These are phyloP conservation scores for Trichoderma aggressivum DNA, from an alignment of 2,329 filamentous ascomycete species.

Conservation along the genomic window DNA sequence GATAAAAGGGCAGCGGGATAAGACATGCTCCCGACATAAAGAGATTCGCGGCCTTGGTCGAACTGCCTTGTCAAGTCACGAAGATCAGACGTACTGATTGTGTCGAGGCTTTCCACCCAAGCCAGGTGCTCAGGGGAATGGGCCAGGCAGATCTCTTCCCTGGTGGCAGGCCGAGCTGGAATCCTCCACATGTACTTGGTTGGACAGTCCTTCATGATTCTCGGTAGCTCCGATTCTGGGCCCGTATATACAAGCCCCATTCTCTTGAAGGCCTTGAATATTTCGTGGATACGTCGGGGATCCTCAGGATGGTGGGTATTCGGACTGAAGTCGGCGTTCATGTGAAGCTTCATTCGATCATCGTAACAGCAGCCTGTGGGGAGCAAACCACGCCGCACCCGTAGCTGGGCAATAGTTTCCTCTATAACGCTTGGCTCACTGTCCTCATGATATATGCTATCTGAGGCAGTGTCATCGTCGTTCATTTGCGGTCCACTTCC, in stretches of 20 bases:
- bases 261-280: conserved; percentile 83
- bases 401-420: conserved; percentile 37
- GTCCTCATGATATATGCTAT: conserved; percentile 35
- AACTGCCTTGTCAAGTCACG: conserved; percentile 60
- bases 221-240: conserved; percentile 50
- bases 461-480: conserved; percentile 33
- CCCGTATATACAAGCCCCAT: conserved; percentile 71
- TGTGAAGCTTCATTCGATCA: conserved; percentile 91
- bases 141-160: conserved; percentile 74
- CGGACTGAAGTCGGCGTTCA: conserved; percentile 72
- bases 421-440: conserved; percentile 37
- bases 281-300: conserved; percentile 84
- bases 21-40: conserved; percentile 80
- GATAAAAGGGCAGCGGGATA: conserved; percentile 79
- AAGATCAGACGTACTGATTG: conserved; percentile 60
- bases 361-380: conserved; percentile 85
- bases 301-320: conserved; percentile 91
- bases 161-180: conserved; percentile 69
- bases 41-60: conserved; percentile 66
- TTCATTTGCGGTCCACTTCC: conserved; percentile 17
- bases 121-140: conserved; percentile 75
- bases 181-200: conserved; percentile 73
- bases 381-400: conserved; percentile 48
- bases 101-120: conserved; percentile 64
- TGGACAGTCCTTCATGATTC: conserved; percentile 51